A percentile compares a stretch with the other conserved stretches of the same genome.
These are phyloP conservation scores for Canariomyces notabilis DNA, from an alignment of 2,329 filamentous ascomycete species.

Conservation along the genomic window DNA sequence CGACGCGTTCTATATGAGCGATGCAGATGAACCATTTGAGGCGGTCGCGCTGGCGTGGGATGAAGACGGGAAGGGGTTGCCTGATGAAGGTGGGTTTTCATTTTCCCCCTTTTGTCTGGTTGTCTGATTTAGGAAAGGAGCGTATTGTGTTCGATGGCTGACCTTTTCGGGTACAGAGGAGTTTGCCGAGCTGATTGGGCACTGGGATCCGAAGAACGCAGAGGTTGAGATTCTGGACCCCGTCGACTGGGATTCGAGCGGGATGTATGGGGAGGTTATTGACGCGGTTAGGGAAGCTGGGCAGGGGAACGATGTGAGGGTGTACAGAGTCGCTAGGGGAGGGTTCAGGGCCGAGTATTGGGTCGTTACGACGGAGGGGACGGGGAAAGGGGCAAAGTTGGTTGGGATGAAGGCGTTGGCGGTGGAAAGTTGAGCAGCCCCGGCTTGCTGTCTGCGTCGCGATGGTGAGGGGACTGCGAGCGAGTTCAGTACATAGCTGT, in stretches of 20 bases:
- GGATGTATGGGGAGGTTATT: slow-evolving; percentile 64
- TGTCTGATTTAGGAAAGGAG: background rate
- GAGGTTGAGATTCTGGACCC: slow-evolving; percentile 62
- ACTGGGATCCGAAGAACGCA: slow-evolving; percentile 47
- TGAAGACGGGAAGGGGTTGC: slow-evolving; percentile 46
- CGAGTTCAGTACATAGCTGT: too few species aligned
- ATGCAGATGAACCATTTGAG: slow-evolving; percentile 82
- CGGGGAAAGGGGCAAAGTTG: slow-evolving; percentile 53
- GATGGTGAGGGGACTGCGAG: too few species aligned
- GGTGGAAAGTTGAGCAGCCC: slow-evolving; percentile 64
- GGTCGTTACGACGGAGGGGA: slow-evolving; percentile 60
- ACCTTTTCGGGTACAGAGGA: slow-evolving; percentile 45
- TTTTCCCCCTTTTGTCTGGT: background rate
- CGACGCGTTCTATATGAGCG: slow-evolving; percentile 67
- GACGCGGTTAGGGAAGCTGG: slow-evolving; percentile 63
- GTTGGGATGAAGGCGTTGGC: slow-evolving; percentile 75
- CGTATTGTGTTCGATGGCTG: background rate
- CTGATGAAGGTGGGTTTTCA: slow-evolving; percentile 53
- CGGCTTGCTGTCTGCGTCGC: background rate
- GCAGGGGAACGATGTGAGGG: slow-evolving; percentile 62
- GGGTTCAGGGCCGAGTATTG: slow-evolving; percentile 71
- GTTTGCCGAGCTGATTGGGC: slow-evolving; percentile 63
- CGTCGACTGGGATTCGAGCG: slow-evolving; percentile 66
- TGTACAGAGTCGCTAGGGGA: slow-evolving; percentile 65
- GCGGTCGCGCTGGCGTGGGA: slow-evolving; percentile 64